These are phyloP conservation scores for Daldinia loculata DNA, from an alignment of 495 filamentous ascomycete species.

Conservation along the genomic window DNA sequence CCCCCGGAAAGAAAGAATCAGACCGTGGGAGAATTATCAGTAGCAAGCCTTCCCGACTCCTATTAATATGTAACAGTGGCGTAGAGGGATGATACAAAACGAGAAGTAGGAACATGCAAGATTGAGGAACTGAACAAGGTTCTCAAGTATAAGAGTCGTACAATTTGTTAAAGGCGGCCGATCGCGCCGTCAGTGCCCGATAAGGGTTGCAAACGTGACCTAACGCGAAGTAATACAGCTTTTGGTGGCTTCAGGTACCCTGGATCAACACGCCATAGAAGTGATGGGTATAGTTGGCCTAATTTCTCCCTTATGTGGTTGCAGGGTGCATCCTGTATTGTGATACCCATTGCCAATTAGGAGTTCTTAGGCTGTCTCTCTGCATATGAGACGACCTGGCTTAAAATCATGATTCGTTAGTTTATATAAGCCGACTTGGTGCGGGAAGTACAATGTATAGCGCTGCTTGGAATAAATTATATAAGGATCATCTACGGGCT, in stretches of 20 bases:
- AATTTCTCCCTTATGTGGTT: not conserved
- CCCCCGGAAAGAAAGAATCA: not conserved
- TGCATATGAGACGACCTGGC: not conserved
- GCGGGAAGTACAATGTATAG: too few relatives aligned
- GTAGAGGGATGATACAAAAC: constrained; percentile 4
- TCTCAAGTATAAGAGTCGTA: not conserved
- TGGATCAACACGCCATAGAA: not conserved
- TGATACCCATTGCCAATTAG: not conserved
- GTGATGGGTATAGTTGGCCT: not conserved
- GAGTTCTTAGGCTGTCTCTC: not conserved
- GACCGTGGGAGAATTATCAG: constrained; percentile 12
- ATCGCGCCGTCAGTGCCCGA: constrained; percentile 4
- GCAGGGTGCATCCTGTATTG: not conserved
- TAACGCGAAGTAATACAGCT: constrained; percentile 20
- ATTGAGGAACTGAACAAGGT: not conserved
- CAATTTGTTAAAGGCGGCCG: constrained; percentile 14
- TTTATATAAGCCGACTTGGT: not conserved
- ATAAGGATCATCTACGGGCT: not conserved
- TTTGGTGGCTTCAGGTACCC: constrained; percentile 9
- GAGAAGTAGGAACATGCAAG: not conserved
- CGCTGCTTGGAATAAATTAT: not conserved
- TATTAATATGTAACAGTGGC: constrained; percentile 36
- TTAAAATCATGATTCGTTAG: not conserved
- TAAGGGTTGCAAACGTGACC: constrained; percentile 12
- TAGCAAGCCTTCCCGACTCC: constrained; percentile 13